Conservation (phyloP, 176 grass and related monocot genomes). For the Cenchrus americanus region DNA sequence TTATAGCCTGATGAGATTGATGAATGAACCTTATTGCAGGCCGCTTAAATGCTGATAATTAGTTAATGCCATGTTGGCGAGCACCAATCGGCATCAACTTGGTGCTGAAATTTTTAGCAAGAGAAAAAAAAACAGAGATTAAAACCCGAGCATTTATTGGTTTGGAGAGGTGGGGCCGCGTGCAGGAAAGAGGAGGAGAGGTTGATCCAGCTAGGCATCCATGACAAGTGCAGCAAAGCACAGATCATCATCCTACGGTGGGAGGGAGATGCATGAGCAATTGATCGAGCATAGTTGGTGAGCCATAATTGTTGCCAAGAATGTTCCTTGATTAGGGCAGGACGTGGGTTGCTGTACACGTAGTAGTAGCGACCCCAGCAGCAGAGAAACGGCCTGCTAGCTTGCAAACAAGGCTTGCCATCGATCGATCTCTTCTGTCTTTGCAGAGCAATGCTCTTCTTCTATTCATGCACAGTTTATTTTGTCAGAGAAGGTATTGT, state of each 20-base stretch:
- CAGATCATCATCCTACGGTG: slow-evolving; percentile 11
- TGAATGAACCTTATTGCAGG: neutral
- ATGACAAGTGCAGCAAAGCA: neutral
- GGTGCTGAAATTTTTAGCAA: neutral
- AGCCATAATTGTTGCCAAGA: slow-evolving; percentile 41
- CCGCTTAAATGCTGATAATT: neutral
- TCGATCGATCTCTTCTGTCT: neutral
- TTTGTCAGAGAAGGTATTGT: too few relatives aligned
- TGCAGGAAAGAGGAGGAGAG: neutral
- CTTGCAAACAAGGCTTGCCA: neutral
- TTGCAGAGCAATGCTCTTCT: neutral
- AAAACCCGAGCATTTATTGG: slow-evolving; percentile 11
- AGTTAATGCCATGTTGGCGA: slow-evolving; percentile 11
- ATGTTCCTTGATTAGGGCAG: slow-evolving; percentile 38
- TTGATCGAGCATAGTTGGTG: slow-evolving; percentile 30
- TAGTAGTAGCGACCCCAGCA: too few relatives aligned
- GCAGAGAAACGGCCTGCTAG: neutral
- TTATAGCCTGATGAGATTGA: neutral
- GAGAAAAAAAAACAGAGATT: too few relatives aligned
- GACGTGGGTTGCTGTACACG: neutral
- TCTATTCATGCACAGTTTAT: neutral
- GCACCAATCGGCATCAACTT: neutral
- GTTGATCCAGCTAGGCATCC: slow-evolving; percentile 33
- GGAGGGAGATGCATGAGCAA: neutral
- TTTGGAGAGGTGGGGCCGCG: neutral